Base-by-base conservation (phyloP, 2,329 filamentous ascomycete species). In the Dothideomycetes sp. region DNA sequence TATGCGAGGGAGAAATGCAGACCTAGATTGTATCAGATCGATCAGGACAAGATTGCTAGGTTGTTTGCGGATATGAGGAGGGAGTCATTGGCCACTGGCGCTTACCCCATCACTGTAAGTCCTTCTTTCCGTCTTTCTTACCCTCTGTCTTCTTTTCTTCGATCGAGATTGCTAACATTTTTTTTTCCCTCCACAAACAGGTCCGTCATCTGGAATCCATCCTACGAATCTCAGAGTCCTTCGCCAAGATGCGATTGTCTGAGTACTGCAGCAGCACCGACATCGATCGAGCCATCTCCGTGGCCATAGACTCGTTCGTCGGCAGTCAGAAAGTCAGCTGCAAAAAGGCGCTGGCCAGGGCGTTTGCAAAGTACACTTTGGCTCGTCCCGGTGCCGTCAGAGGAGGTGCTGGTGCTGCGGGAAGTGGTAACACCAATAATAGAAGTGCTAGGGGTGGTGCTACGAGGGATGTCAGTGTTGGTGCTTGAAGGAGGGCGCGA, bases 121-220 rank as follows among this genome's bases (percentile, higher is more conserved):
- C 40, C 41, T 53, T 59, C 38, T 55, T 47, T 40, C 11, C 20
- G 31, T 28, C 13, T 29, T 13, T 16, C 30, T 33, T 41, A 46
- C 41, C 18, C n/a, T 19, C 12, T 9, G 19, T 18, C 5, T 20
- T 24, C 22, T 24, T n/a, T n/a, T n/a, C n/a, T n/a, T n/a, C n/a
- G n/a, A n/a, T n/a, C n/a, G n/a, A n/a, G n/a, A n/a, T 9, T 31
- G 29, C 29, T 31, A 18, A 31, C 11, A 32, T 28, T 16, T 29
- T 15, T 15, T 31, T 36, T 41, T 47, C 38, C 19, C 11, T 16
- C 10, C 8, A 19, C 20, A 4, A 18, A 16, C 50, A 94, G 87
- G 85, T 95, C 49, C 88, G 91, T 69, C 91, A 98, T 67, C 71
- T 98, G 23, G 91, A 98, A 73, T 89, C 89, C 47, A 95, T 96